A percentile compares a stretch with the other conserved stretches of the same genome.
These are phyloP conservation scores for Diaporthe helianthi DNA, from an alignment of 2,329 filamentous ascomycete species.

Conservation along the genomic window DNA sequence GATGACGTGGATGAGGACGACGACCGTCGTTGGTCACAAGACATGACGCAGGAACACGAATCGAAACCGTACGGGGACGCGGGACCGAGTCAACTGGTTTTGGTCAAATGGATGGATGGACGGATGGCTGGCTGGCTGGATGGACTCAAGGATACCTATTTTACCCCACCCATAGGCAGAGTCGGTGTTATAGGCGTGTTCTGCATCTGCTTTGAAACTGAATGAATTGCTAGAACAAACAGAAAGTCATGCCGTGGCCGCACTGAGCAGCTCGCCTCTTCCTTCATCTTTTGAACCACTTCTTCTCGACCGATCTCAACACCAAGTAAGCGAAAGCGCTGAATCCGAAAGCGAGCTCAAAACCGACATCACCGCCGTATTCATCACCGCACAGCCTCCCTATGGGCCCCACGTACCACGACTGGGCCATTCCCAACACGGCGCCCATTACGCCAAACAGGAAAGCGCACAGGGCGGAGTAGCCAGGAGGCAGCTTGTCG, in stretches of 20 bases:
- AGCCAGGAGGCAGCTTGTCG: conserved; percentile 64
- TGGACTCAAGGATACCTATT: conserved; percentile 31
- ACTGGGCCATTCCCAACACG: conserved; percentile 73
- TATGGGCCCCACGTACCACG: conserved; percentile 73
- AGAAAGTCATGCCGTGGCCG: not conserved
- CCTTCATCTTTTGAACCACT: conserved; percentile 45
- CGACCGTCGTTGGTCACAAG: conserved; percentile 16
- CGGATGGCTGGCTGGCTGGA: conserved; percentile 17
- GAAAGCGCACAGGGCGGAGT: conserved; percentile 70
- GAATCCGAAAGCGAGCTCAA: conserved; percentile 72
- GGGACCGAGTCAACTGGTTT: conserved; percentile 7
- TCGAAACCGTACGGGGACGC: conserved; percentile 13
- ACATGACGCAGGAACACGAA: conserved; percentile 21
- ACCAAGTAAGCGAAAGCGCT: conserved; percentile 58
- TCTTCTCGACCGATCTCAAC: conserved; percentile 54
- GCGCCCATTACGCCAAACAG: conserved; percentile 69
- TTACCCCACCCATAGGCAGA: conserved; percentile 26
- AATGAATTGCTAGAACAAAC: conserved; percentile 20
- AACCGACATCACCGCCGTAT: conserved; percentile 56
- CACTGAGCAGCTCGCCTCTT: not conserved
- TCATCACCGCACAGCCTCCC: conserved; percentile 62
- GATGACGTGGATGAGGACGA: conserved; percentile 16
- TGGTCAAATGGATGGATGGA: conserved; percentile 6
- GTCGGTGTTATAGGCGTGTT: conserved; percentile 32
- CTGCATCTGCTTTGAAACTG: conserved; percentile 31